Base-by-base conservation (phyloP, 768 basidiomycete genomes). In the Termitomyces sp. region DNA sequence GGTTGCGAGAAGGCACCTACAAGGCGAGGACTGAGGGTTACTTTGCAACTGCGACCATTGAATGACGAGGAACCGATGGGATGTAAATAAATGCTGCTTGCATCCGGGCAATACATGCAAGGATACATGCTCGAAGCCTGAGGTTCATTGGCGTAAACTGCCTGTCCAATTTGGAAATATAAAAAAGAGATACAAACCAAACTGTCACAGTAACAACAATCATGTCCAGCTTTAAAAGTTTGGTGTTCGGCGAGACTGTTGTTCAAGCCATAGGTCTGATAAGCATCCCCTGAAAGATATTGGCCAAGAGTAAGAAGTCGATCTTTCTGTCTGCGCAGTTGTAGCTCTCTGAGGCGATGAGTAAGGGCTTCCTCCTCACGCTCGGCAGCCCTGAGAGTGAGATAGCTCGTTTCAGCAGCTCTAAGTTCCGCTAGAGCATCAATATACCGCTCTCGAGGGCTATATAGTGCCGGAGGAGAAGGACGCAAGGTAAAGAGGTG, bases 371-470 rank as follows among this genome's bases (percentile, higher is more conserved):
- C 65, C 57, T 74, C 72, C 44, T 73, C 74, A 9, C 63, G 67
- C 43, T 67, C 68, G 6, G 62, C 57, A 23, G 71, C 69, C 55
- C 72, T 63, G 4, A 67, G 69, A 43, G 71, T 68, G 33, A 76
- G 66, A 43, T 74, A 75, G 46, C 73, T 70, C 9, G 69, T 69
- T 60, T 76, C 72, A 7, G 75, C 74, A 49, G 72, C 69, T 53
- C 68, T 69, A 18, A 71, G 69, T 59, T 71, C 67, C 4, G 74
- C 73, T 40, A 75, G 61, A 33, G 76, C 73, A 52, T 69, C 68
- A n/a, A 74, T 61, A 62, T 77, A 77, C 35, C 64, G 70, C n/a
- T 74, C 70, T 33, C 71, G 70, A 36, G 74, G 65, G 50, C 46
- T 64, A 32, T 14, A 35, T 41, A 48, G 16, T n/a, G 52, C 26